phyloP scores from a whole-genome alignment of 2,329 filamentous ascomycete species.

The Fusarium goolgardi region DNA sequence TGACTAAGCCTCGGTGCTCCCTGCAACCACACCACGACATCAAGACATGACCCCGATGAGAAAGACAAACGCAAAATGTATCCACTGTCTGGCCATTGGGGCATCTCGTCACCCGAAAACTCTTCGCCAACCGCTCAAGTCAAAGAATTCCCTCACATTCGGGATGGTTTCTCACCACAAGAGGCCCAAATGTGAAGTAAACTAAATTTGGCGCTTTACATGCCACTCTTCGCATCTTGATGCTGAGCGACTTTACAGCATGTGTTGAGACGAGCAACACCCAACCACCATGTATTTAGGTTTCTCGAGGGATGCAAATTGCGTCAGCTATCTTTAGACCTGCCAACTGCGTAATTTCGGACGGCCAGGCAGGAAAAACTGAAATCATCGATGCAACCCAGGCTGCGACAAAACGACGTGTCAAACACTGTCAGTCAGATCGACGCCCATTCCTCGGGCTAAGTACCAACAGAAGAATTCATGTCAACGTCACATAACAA shows the following conservation, averaged over 20 bases:
- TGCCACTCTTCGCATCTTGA: conserved; percentile 10
- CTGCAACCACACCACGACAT: conserved; percentile 45
- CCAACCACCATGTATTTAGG: conserved; percentile 24
- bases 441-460: conserved; percentile 1
- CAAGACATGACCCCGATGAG: conserved; percentile 42
- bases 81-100: conserved; percentile 47
- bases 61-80: conserved; percentile 40
- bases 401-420: conserved; percentile 29
- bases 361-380: conserved; percentile 15
- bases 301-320: conserved; percentile 27
- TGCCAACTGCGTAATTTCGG: conserved; percentile 12
- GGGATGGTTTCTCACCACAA: not conserved
- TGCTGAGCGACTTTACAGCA: not conserved
- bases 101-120: conserved; percentile 38
- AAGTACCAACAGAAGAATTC: conserved; percentile 1
- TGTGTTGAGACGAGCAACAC: not conserved
- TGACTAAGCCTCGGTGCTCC: conserved; percentile 43
- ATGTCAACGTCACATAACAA: not conserved
- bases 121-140: conserved; percentile 27
- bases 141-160: conserved; percentile 25
- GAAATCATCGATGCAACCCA: conserved; percentile 12
- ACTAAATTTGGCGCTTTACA: not conserved
- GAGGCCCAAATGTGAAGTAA: not conserved
- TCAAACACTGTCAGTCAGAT: not conserved
- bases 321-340: conserved; percentile 18